phyloP scores from a whole-genome alignment of 306 rosid genomes.

The Gleditsia sinensis region DNA sequence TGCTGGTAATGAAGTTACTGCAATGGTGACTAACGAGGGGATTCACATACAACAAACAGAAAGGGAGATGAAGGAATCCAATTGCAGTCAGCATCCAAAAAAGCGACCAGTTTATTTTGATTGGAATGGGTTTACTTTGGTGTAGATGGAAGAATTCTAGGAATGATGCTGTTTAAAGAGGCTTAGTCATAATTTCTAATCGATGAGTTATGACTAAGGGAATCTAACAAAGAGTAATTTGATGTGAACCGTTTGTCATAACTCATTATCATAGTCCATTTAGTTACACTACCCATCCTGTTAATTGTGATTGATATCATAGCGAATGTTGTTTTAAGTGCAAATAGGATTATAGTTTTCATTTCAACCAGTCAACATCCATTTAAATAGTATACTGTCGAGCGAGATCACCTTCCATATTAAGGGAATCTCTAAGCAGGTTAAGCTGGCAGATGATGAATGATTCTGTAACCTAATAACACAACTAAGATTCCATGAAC shows the following conservation, averaged over 20 bases:
- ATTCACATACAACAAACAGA: too few species aligned
- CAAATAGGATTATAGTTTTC: not conserved
- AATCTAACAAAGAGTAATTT: slow-evolving; percentile 21
- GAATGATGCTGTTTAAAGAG: not conserved
- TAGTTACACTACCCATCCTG: slow-evolving; percentile 8
- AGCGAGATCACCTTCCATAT: not conserved
- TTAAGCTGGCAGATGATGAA: not conserved
- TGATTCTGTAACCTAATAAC: not conserved
- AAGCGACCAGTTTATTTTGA: too few species aligned
- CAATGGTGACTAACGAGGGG: too few species aligned
- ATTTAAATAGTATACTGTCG: not conserved
- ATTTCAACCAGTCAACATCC: slow-evolving; percentile 12
- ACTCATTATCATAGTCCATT: slow-evolving; percentile 16
- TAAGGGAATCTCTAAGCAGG: not conserved
- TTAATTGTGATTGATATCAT: slow-evolving; percentile 22
- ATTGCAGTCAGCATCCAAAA: too few species aligned
- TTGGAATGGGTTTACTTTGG: not conserved
- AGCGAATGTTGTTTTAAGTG: not conserved
- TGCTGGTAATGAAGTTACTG: too few species aligned
- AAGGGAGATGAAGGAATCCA: too few species aligned
- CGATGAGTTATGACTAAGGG: not conserved
- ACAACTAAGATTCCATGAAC: not conserved
- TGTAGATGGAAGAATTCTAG: not conserved
- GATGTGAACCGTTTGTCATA: slow-evolving; percentile 1
- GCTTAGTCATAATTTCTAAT: not conserved